Base-by-base conservation (phyloP, 2,329 filamentous ascomycete genomes). In the Boeremia exigua region DNA sequence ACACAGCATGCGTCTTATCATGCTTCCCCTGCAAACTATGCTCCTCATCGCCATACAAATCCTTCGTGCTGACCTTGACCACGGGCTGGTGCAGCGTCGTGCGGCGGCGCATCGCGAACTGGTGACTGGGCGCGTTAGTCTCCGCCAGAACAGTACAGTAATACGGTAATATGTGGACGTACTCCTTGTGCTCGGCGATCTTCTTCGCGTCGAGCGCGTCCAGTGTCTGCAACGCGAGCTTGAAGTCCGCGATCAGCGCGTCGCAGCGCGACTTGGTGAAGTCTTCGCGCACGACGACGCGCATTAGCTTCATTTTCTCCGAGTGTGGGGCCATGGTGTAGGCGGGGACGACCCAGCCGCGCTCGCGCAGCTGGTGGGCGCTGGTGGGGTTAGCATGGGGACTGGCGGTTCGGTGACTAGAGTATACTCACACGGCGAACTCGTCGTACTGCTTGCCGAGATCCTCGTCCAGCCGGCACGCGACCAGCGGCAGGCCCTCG, bases 251-350 rank as follows among this genome's bases (percentile, higher is more conserved):
- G 58, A 97, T 77, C 40, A 98, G 81, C 9, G 85, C 81, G 71
- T 98, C 92, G 70, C 92, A 96, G 34, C 93, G 84, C 64, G 83
- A 87, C 75, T 89, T 88, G 42, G 87, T 90, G 67, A 98, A 97
- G 78, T 97, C 94, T 77, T 97, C 94, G 46, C 94, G 86, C 4
- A 97, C 91, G 0, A 98, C 94, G 4, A 97, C 86, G 33, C 94
- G 88, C 81, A 97, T 86, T 84, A 98, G 88, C 83, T 96, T 96
- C 70, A 97, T 82, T 61, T 87, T 81, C 52, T 91, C 82, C 15
- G 91, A 92, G 73, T 96, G 84, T 15, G 93, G 93, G 0, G 94
- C 94, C 94, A 97, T 97, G 34, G 93, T 98, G 79, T 98, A 98
- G 0, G 94, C 94, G 0, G 94, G 94, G 0, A 97, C 91, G 28